Evolutionary conservation across 2,329 filamentous ascomycete species (phyloP).

Genomic region (Leptographium wingfieldii): DNA sequence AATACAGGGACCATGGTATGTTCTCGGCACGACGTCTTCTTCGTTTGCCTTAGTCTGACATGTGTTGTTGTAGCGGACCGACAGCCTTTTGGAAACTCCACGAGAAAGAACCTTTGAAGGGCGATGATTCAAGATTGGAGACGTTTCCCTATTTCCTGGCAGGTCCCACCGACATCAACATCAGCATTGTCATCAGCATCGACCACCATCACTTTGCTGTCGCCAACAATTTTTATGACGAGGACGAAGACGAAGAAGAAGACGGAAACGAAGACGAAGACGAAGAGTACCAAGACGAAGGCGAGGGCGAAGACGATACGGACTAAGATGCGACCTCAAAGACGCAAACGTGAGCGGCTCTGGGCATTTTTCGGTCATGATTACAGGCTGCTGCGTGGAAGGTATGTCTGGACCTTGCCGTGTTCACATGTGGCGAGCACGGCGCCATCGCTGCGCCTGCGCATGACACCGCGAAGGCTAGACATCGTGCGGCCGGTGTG

Average conservation of each 20-base stretch:
- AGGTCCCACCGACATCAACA: background rate
- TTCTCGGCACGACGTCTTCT: background rate
- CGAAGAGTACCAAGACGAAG: background rate
- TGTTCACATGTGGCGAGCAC: conserved; percentile 49
- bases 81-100: conserved; percentile 20
- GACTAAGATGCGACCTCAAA: background rate
- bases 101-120: background rate
- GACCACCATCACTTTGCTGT: background rate
- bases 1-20: conserved; percentile 41
- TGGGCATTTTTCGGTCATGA: background rate
- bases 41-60: background rate
- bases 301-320: background rate
- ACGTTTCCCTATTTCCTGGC: conserved; percentile 5
- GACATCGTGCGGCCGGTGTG: conserved; percentile 43
- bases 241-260: conserved; percentile 1
- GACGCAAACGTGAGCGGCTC: background rate
- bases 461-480: conserved; percentile 41
- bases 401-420: conserved; percentile 41
- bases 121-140: background rate
- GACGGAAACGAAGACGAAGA: conserved; percentile 2
- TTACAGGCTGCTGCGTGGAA: background rate
- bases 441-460: conserved; percentile 35
- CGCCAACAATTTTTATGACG: background rate
- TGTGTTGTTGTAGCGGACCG: background rate
- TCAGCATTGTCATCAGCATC: conserved; percentile 9